Evolutionary conservation across 1,284 basidiomycete species (phyloP), one percentile per base, ranked within the genome.

Genomic region (Coniferiporia weirii): DNA sequence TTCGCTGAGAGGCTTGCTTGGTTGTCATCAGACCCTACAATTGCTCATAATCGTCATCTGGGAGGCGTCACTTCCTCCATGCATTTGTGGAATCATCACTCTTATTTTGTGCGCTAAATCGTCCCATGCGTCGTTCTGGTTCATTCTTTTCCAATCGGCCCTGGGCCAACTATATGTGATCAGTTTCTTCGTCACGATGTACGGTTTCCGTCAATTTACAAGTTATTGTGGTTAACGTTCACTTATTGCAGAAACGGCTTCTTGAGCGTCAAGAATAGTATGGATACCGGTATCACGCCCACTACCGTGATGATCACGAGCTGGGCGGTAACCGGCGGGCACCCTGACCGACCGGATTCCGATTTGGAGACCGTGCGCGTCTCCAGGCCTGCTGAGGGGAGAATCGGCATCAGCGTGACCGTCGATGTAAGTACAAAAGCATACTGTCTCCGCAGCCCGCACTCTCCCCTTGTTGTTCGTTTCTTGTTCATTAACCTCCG

Each of bases 91-190:
- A 0, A 63, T 70, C 15, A 15, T 65, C 51, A 64, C 66, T 5
- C 61, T 67, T 19, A 60, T 69, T 35, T 64, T 62, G 1, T 70
- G 67, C 43, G 44, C 67, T 15, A 64, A 60, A 12, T 4, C 0
- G 32, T 65, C 35, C 66, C 64, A 67, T 44, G 47, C 60, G 13
- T 64, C 67, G 36, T 69, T 65, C 54, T 71, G 70, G 70, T 66
- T 68, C 49, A 60, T 69, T 10, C 61, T 64, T 44, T 68, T 69
- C 64, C 68, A 70, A 54, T 64, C 65, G 0, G 64, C 70, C n/a
- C 62, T 71, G 9, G 70, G 70, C 5, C 70, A 71, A 54, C 66
- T 70, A n/a, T 71, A 71, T 60, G 69, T 70, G 4, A 69, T 71
- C 34, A 70, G 69, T 3, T 64, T 70, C 12, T 68, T 71, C 54